Conservation (phyloP, 495 filamentous ascomycete genomes). For the Astrocystis sublimbata region DNA sequence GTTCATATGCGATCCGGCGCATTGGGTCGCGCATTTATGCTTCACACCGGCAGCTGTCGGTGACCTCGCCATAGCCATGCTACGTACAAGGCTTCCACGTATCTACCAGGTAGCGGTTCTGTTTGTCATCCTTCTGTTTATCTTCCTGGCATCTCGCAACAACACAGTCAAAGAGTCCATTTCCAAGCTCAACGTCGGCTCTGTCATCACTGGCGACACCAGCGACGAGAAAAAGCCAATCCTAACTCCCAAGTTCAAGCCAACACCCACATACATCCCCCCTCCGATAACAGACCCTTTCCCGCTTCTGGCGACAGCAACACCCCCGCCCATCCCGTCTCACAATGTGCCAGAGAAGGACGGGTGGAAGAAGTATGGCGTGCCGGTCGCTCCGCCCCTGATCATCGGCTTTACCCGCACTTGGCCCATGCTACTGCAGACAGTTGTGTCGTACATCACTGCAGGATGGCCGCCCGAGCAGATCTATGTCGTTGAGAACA, state of each 20-base stretch:
- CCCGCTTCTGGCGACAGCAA: conserved; percentile 36
- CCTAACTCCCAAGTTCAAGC: conserved; percentile 34
- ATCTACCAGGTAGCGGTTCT: conserved; percentile 1
- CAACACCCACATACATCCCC: conserved; percentile 35
- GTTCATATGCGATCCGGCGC: background rate
- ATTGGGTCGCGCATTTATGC: background rate
- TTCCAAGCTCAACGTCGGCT: conserved; percentile 4
- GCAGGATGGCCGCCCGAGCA: conserved; percentile 62
- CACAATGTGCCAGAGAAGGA: conserved; percentile 42
- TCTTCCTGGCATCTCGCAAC: conserved; percentile 7
- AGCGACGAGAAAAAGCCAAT: background rate
- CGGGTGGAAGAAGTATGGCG: conserved; percentile 37
- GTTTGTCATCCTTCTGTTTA: background rate
- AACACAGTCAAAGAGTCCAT: background rate
- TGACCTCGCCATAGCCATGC: background rate
- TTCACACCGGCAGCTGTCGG: background rate
- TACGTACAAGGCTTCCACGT: conserved; percentile 3
- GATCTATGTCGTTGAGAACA: conserved; percentile 66
- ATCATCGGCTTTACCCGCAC: conserved; percentile 63
- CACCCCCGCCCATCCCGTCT: conserved; percentile 44
- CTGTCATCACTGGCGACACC: background rate
- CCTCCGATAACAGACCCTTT: conserved; percentile 42
- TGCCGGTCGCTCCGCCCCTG: conserved; percentile 48
- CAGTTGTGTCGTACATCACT: conserved; percentile 59
- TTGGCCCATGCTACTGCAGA: conserved; percentile 60